Evolutionary conservation across 331 rosid genomes (phyloP), one percentile per base, ranked within the genome.

Genomic region (Quercus phellos): DNA sequence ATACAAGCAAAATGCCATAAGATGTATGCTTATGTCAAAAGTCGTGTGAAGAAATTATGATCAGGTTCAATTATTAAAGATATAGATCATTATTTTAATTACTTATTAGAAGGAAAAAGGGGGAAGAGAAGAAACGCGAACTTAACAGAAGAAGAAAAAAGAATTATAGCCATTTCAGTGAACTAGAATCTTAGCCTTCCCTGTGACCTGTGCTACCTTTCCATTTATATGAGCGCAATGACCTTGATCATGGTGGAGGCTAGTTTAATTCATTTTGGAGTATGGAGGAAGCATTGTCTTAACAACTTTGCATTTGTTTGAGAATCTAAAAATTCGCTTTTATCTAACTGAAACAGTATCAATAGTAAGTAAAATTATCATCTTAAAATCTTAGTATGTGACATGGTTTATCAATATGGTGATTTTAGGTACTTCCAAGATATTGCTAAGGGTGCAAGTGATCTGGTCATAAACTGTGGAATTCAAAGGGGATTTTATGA

Each of bases 351-450:
- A 34, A 32, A 34, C 6, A 18, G 17, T 70, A n/a, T 64, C 71
- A 50, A 4, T 26, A 75, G 5, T 42, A 16, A 54, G 11, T 56
- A 26, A 50, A 75, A 51, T 83, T 21, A 19, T 43, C 51, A 56
- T 22, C 38, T 19, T 63, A 68, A 38, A 51, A 66, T 34, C 26
- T 29, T 38, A 27, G n/a, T 43, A 42, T 10, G 53, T 84, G 68
- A 51, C 73, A 61, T 78, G 42, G 80, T 29, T 83, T 67, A 68
- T 83, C 76, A 42, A 68, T 77, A 70, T 87, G 77, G 34, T 86
- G 30, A 58, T 51, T 51, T 58, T 78, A 68, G 81, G 79, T 79
- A 58, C 69, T 80, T 79, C 60, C 22, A 71, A 81, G 81, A 70
- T 74, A 84, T 60, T 73, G 17, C 73, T 32, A 51, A 38, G 79